phyloP scores from a whole-genome alignment of 768 basidiomycete genomes.

The Thelephora aurantiotincta region DNA sequence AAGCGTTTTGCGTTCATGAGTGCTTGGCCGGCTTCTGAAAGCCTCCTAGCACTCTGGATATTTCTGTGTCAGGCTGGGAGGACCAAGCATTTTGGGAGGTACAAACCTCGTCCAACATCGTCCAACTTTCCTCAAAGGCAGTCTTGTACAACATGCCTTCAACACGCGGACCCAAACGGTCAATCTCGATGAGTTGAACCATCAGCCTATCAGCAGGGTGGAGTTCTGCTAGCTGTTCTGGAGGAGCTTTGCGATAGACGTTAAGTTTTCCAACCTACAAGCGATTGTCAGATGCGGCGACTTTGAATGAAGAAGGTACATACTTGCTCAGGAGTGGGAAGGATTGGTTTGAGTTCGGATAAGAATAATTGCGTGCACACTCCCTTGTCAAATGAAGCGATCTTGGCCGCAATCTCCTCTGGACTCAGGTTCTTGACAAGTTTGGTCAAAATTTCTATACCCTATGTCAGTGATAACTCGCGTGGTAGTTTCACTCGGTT shows the following conservation, averaged over 20 bases:
- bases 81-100: conserved; percentile 1
- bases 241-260: conserved; percentile 74
- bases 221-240: conserved; percentile 75
- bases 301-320: conserved; percentile 3
- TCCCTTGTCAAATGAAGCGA: conserved; percentile 77
- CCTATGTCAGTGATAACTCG: background rate
- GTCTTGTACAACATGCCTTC: conserved; percentile 93
- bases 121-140: conserved; percentile 76
- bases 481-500: background rate
- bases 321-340: conserved; percentile 88
- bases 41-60: conserved; percentile 59
- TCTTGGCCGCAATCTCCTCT: conserved; percentile 72
- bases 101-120: conserved; percentile 67
- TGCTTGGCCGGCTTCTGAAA: conserved; percentile 68
- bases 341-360: conserved; percentile 71
- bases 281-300: background rate
- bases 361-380: conserved; percentile 84
- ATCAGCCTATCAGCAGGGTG: conserved; percentile 93
- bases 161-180: conserved; percentile 75
- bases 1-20: conserved; percentile 76
- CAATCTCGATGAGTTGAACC: conserved; percentile 93
- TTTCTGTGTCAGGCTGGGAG: background rate
- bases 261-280: conserved; percentile 75
- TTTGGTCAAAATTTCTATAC: conserved; percentile 81
- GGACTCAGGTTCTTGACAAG: conserved; percentile 72